Evolutionary conservation across 2,329 filamentous ascomycete genomes (phyloP).

Genomic region (Cordyceps cicadae): DNA sequence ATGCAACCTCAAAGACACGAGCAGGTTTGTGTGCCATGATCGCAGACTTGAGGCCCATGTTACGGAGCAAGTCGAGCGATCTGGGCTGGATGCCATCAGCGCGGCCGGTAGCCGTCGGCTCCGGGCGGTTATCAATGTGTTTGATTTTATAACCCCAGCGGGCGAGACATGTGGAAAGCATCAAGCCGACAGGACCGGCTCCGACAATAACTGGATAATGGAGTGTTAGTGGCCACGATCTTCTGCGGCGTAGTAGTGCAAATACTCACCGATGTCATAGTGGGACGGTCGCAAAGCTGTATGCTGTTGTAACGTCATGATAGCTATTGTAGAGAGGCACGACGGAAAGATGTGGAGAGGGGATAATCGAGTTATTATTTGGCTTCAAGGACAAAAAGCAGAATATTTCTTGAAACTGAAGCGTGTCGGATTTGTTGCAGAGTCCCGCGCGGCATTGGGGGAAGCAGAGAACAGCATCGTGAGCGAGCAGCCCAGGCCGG

Average conservation of each 20-base stretch:
- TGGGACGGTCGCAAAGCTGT: background rate
- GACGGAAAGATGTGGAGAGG: background rate
- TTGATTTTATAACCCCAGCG: conserved; percentile 94
- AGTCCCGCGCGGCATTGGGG: background rate
- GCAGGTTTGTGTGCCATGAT: conserved; percentile 85
- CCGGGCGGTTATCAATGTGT: conserved; percentile 83
- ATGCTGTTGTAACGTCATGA: conserved; percentile 4
- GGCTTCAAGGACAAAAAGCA: background rate
- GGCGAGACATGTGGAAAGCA: conserved; percentile 79
- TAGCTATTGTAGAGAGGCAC: background rate
- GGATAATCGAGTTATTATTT: background rate
- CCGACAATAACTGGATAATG: conserved; percentile 65
- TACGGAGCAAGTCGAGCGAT: conserved; percentile 76
- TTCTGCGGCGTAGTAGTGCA: background rate
- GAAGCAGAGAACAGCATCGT: background rate
- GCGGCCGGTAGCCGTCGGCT: conserved; percentile 76
- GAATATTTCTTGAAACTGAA: background rate
- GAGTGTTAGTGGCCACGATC: conserved; percentile 11
- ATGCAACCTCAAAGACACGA: conserved; percentile 71
- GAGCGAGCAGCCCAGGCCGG: background rate
- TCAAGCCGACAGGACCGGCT: conserved; percentile 79
- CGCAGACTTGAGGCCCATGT: conserved; percentile 79
- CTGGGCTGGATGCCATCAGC: conserved; percentile 89
- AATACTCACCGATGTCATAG: conserved; percentile 37
- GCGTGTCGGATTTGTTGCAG: background rate